Evolutionary conservation across 305 asterid genomes (phyloP).

Genomic region (Fraxinus nigra): DNA sequence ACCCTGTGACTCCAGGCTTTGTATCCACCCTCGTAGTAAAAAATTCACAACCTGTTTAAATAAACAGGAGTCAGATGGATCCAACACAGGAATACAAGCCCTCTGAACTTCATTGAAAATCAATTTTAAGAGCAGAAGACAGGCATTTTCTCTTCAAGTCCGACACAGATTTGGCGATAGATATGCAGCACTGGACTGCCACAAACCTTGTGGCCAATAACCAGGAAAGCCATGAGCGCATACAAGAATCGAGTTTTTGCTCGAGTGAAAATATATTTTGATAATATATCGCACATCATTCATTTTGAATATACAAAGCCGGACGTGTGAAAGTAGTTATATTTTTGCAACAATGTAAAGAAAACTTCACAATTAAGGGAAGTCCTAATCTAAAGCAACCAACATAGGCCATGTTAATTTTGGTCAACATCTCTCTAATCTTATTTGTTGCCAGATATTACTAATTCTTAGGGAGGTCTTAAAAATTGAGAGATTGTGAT

Average conservation of each 20-base stretch:
- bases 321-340: too few relatives aligned
- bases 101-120: background rate
- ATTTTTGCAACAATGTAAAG: too few relatives aligned
- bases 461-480: too few relatives aligned
- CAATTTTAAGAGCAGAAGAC: background rate
- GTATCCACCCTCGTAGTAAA: slow-evolving; percentile 73
- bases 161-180: background rate
- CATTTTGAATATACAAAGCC: too few relatives aligned
- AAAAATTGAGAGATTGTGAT: background rate
- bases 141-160: background rate
- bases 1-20: slow-evolving; percentile 62
- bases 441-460: too few relatives aligned
- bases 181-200: background rate
- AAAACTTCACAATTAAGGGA: too few relatives aligned
- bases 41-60: slow-evolving; percentile 70
- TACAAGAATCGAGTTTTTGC: background rate
- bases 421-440: too few relatives aligned
- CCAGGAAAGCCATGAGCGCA: background rate
- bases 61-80: background rate
- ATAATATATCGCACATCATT: too few relatives aligned
- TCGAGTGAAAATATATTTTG: background rate
- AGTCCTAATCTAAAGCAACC: background rate
- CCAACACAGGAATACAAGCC: background rate
- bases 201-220: background rate
- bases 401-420: background rate